phyloP scores from a whole-genome alignment of 352 stramenopile genomes.

The Phytophthora gonapodyides region DNA sequence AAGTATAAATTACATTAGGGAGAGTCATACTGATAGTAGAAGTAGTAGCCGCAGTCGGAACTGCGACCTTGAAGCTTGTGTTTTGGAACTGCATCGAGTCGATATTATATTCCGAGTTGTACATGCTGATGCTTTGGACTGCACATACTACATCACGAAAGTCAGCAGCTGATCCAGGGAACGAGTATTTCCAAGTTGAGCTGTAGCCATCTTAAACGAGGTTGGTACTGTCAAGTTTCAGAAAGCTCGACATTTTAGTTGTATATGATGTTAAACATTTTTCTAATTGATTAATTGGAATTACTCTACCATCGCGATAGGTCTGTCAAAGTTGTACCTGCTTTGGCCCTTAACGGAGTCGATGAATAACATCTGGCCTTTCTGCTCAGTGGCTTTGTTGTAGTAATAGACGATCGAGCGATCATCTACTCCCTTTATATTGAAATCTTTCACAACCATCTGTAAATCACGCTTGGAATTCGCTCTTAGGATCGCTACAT shows the following conservation, averaged over 20 bases:
- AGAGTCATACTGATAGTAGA: constrained; percentile 3
- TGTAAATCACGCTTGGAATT: constrained; percentile 40
- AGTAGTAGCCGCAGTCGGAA: constrained; percentile 14
- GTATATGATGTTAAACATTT: constrained; percentile 6
- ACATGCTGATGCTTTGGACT: constrained; percentile 1
- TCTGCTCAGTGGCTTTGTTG: constrained; percentile 31
- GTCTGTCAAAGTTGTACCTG: background rate
- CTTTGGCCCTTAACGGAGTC: background rate
- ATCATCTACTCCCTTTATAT: constrained; percentile 23
- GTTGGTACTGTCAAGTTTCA: constrained; percentile 1
- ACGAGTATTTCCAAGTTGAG: background rate
- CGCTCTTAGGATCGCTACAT: constrained; percentile 32
- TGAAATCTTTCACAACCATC: constrained; percentile 38
- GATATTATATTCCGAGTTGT: constrained; percentile 3
- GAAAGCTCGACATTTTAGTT: background rate
- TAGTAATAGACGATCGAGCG: constrained; percentile 27
- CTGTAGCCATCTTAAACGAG: constrained; percentile 1
- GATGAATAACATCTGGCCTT: constrained; percentile 27
- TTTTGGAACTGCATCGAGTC: constrained; percentile 5
- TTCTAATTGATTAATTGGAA: constrained; percentile 1
- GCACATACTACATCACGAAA: background rate
- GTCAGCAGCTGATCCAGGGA: background rate
- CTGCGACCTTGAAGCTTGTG: constrained; percentile 7
- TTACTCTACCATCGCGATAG: background rate
- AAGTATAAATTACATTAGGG: constrained; percentile 7